A percentile compares a stretch with the other conserved stretches of the same genome.
phyloP scores from a whole-genome alignment of 371 early-diverging fungal species.

The Zancudomyces culisetae region DNA sequence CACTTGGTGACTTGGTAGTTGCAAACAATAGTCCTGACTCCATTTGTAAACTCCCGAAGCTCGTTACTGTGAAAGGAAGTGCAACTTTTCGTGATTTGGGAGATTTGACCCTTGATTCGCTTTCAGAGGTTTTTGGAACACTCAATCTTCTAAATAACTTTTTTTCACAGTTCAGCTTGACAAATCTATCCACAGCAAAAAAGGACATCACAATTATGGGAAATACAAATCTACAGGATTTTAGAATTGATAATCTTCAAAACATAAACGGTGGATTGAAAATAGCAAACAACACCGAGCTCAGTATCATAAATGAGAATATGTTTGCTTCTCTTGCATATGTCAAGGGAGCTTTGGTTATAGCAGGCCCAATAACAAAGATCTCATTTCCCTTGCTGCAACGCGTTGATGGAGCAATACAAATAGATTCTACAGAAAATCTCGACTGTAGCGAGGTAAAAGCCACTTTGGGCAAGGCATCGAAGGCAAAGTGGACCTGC shows the following conservation, averaged over 20 bases:
- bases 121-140: not conserved
- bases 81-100: not conserved
- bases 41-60: not conserved
- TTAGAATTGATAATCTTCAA: not conserved
- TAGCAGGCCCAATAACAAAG: not conserved
- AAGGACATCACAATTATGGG: slow-evolving; percentile 4
- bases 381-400: not conserved
- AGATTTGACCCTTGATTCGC: not conserved
- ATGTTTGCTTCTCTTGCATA: not conserved
- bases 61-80: not conserved
- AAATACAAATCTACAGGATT: not conserved
- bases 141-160: not conserved
- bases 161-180: not conserved
- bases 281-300: slow-evolving; percentile 3
- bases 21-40: slow-evolving; percentile 1
- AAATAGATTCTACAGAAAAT: slow-evolving; percentile 1
- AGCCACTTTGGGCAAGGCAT: not conserved
- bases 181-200: not conserved
- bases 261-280: not conserved
- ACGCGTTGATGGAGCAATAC: slow-evolving; percentile 1
- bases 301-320: not conserved
- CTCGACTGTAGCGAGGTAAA: not conserved
- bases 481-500: not conserved
- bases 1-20: not conserved
- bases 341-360: not conserved